Conservation (phyloP, 2,329 filamentous ascomycete genomes). For the Arthrobotrys musiformis region DNA sequence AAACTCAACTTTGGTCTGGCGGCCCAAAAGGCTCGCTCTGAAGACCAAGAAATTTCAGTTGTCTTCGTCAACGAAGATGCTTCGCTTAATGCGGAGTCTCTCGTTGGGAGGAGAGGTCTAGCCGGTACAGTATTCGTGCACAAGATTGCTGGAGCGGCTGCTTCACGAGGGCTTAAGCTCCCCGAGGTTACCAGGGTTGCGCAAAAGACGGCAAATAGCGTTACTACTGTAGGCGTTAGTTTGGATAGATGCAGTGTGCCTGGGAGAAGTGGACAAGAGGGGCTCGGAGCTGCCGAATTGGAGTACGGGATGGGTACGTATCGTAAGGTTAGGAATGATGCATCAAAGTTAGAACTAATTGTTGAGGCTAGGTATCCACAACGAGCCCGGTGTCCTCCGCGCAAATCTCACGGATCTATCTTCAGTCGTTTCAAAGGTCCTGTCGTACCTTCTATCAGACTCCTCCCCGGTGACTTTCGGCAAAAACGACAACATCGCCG, state of each 20-base stretch:
- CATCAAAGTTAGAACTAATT: background rate
- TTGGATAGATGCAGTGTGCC: constrained; percentile 69
- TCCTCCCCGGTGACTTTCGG: constrained; percentile 63
- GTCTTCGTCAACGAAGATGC: constrained; percentile 90
- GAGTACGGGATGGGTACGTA: constrained; percentile 73
- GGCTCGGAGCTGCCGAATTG: constrained; percentile 62
- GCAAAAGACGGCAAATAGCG: constrained; percentile 66
- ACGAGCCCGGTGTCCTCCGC: constrained; percentile 71
- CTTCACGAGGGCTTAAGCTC: constrained; percentile 21
- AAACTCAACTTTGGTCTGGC: constrained; percentile 94
- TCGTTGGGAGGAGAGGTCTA: constrained; percentile 88
- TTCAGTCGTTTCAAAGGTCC: constrained; percentile 68
- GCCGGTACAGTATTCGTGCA: constrained; percentile 81
- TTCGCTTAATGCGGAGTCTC: constrained; percentile 80
- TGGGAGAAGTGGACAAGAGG: constrained; percentile 63
- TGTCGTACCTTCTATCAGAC: constrained; percentile 71
- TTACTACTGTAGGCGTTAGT: constrained; percentile 68
- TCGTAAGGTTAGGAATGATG: background rate
- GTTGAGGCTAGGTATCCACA: constrained; percentile 71
- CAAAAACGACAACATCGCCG: constrained; percentile 71
- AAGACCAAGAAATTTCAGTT: constrained; percentile 81
- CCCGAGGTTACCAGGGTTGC: constrained; percentile 23
- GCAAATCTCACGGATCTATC: constrained; percentile 60
- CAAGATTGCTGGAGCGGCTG: constrained; percentile 51
- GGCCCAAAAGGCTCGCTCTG: constrained; percentile 89